These are phyloP conservation scores for Salvia rosmarinus DNA, from an alignment of 257 asterid species.

Conservation along the genomic window DNA sequence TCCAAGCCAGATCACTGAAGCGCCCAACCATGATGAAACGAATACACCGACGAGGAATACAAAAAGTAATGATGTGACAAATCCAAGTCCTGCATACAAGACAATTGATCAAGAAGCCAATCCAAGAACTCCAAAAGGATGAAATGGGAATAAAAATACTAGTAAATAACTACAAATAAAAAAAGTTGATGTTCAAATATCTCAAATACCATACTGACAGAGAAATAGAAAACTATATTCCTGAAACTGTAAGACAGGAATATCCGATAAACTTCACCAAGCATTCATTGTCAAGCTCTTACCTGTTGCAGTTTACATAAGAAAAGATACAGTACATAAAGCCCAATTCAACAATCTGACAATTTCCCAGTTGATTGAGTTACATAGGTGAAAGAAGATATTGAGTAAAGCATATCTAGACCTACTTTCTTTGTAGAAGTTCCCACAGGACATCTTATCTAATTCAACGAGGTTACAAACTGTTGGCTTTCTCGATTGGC, in stretches of 20 bases:
- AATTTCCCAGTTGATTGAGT: slow-evolving; percentile 12
- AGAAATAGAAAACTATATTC: slow-evolving; percentile 1
- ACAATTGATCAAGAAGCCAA: slow-evolving; percentile 26
- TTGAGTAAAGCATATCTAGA: neutral
- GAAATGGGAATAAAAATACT: neutral
- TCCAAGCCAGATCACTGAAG: slow-evolving; percentile 87
- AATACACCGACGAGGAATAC: slow-evolving; percentile 82
- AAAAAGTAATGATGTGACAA: slow-evolving; percentile 76
- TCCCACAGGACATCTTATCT: neutral
- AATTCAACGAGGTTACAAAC: slow-evolving; percentile 6
- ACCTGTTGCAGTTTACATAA: neutral
- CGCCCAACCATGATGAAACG: slow-evolving; percentile 92
- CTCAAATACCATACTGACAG: slow-evolving; percentile 8
- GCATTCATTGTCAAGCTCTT: neutral
- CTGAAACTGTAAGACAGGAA: neutral
- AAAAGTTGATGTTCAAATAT: slow-evolving; percentile 1
- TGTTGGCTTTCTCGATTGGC: neutral
- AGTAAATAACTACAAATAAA: slow-evolving; percentile 1
- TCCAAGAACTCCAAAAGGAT: slow-evolving; percentile 21
- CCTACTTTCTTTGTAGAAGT: slow-evolving; percentile 1
- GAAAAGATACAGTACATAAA: neutral
- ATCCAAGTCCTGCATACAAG: slow-evolving; percentile 84
- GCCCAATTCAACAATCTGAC: slow-evolving; percentile 16
- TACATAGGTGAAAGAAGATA: slow-evolving; percentile 13
- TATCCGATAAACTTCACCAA: neutral